phyloP scores from a whole-genome alignment of 2,329 filamentous ascomycete species.

The Ascochyta lentis region DNA sequence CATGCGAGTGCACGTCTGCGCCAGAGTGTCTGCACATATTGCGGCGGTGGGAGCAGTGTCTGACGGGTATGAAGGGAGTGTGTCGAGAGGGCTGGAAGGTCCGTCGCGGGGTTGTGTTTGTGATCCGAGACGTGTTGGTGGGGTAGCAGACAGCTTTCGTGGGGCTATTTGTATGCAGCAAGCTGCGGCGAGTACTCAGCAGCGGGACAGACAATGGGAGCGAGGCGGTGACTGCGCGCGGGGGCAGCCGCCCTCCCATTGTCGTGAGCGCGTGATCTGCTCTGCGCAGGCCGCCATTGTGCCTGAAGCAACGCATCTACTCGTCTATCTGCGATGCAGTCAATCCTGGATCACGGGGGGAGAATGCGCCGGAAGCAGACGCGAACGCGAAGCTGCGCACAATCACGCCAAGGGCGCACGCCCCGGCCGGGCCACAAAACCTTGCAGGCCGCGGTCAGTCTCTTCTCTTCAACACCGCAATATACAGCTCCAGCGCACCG shows the following conservation, averaged over 20 bases:
- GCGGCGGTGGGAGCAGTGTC: constrained; percentile 78
- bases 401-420: constrained; percentile 21
- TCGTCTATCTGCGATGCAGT: constrained; percentile 24
- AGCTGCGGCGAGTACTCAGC: constrained; percentile 29
- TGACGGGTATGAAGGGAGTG: constrained; percentile 30
- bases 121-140: constrained; percentile 31
- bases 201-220: constrained; percentile 25
- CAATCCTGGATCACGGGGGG: constrained; percentile 15
- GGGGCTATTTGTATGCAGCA: constrained; percentile 37
- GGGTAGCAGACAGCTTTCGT: constrained; percentile 37
- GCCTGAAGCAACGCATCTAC: constrained; percentile 46
- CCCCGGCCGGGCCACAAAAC: constrained; percentile 17
- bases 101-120: constrained; percentile 34
- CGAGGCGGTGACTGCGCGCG: constrained; percentile 27
- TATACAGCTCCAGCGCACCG: constrained; percentile 43
- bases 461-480: constrained; percentile 37
- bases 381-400: constrained; percentile 15
- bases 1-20: constrained; percentile 61
- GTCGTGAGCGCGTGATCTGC: constrained; percentile 25
- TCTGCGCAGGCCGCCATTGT: constrained; percentile 37
- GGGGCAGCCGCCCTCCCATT: constrained; percentile 12
- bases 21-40: constrained; percentile 74
- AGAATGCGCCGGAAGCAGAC: constrained; percentile 13
- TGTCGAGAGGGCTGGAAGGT: constrained; percentile 25
- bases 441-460: constrained; percentile 7